A percentile compares a stretch with the other conserved stretches of the same genome.
These are phyloP conservation scores for Chimonanthus praecox DNA, from an alignment of 164 flowering plant genomes.

Conservation along the genomic window DNA sequence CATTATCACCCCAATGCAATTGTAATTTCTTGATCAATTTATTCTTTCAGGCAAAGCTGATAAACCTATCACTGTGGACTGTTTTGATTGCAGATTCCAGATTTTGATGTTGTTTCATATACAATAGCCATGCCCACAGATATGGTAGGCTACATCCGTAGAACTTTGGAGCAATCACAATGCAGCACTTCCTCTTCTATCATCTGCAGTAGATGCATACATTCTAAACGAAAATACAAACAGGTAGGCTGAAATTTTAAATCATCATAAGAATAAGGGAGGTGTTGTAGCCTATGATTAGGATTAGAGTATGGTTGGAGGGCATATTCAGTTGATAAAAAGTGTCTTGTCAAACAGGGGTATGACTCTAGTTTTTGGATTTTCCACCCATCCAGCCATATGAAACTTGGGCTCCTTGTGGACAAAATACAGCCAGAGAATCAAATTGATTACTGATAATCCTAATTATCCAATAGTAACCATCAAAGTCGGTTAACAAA, in stretches of 20 bases:
- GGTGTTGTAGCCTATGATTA: background rate
- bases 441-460: background rate
- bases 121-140: slow-evolving; percentile 62
- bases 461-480: background rate
- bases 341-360: background rate
- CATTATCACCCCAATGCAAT: background rate
- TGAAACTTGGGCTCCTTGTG: background rate
- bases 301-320: background rate
- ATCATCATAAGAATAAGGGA: background rate
- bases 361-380: background rate
- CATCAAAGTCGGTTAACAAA: background rate
- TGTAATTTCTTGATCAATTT: background rate
- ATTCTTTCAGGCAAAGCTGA: background rate
- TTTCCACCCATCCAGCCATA: background rate
- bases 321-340: background rate
- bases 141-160: slow-evolving; percentile 53
- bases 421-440: no score
- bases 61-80: background rate
- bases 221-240: slow-evolving; percentile 18
- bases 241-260: slow-evolving; percentile 12
- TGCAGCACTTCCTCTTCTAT: slow-evolving; percentile 24
- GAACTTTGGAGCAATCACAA: slow-evolving; percentile 54
- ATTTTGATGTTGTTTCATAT: slow-evolving; percentile 59
- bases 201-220: slow-evolving; percentile 15
- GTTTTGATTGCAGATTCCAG: slow-evolving; percentile 48